Percentiles rank a stretch among this genome's conserved stretches.
These are phyloP conservation scores for Helicostylum pulchrum DNA, from an alignment of 192 early-diverging fungal species.

Conservation along the genomic window DNA sequence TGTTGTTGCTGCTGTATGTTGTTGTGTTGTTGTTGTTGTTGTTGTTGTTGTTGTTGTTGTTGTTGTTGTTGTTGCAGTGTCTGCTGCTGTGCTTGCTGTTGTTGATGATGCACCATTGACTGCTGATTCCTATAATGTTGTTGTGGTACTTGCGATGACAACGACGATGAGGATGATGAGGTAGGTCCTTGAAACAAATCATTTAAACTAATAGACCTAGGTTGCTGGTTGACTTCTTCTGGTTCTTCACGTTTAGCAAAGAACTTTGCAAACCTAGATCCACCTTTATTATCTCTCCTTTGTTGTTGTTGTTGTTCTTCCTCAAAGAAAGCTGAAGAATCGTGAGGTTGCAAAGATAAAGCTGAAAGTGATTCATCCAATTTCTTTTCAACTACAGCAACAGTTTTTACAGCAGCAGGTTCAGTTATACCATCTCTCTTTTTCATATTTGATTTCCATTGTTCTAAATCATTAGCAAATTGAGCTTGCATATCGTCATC, in stretches of 20 bases:
- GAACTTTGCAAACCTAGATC: conserved; percentile 58
- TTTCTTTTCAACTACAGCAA: not conserved
- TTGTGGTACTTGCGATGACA: not conserved
- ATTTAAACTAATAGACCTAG: conserved; percentile 37
- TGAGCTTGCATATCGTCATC: conserved; percentile 26
- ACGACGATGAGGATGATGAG: too few species aligned
- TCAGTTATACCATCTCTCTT: conserved; percentile 37
- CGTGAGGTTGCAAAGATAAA: not conserved
- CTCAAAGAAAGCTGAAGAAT: not conserved
- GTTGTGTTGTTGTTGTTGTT: not conserved
- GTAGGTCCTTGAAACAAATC: conserved; percentile 47
- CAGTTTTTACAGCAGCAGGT: not conserved
- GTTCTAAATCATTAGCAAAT: conserved; percentile 54
- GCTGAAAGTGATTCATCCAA: not conserved
- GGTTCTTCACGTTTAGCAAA: conserved; percentile 48
- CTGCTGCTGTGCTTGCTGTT: too few species aligned
- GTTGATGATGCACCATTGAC: not conserved
- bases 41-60: too few species aligned
- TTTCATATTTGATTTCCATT: conserved; percentile 59
- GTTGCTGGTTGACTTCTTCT: not conserved
- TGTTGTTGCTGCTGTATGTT: not conserved
- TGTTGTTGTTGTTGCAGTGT: too few species aligned
- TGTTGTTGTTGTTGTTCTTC: not conserved
- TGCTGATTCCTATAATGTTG: not conserved
- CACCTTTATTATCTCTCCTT: conserved; percentile 41